Evolutionary conservation across 768 basidiomycete species (phyloP).

Genomic region (Lactifluus echinatus): DNA sequence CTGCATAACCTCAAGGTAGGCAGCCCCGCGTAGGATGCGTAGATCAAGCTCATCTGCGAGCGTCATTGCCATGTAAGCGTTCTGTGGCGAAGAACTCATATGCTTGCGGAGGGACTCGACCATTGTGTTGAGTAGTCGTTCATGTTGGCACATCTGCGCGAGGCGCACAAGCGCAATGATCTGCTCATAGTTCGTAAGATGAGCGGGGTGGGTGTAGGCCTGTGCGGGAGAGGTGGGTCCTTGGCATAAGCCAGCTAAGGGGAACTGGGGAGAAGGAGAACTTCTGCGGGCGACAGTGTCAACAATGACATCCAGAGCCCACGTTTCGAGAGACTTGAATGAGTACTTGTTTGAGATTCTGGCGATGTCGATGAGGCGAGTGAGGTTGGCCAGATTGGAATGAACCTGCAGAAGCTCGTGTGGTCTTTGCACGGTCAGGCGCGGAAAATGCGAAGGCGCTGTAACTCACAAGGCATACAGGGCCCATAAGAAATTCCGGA

Average conservation of each 20-base stretch:
- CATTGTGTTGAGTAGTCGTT: slow-evolving; percentile 51
- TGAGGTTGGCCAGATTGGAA: slow-evolving; percentile 42
- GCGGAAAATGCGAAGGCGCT: neutral
- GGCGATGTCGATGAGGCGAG: slow-evolving; percentile 51
- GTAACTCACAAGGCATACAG: slow-evolving; percentile 61
- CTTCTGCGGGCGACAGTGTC: slow-evolving; percentile 54
- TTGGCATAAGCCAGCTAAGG: slow-evolving; percentile 24
- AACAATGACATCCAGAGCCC: slow-evolving; percentile 68
- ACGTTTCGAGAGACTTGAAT: slow-evolving; percentile 65
- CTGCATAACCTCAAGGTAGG: slow-evolving; percentile 70
- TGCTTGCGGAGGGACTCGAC: slow-evolving; percentile 48
- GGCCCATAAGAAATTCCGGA: slow-evolving; percentile 66
- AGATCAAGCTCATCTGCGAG: slow-evolving; percentile 65
- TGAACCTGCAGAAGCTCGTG: slow-evolving; percentile 47
- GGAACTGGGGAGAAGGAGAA: slow-evolving; percentile 40
- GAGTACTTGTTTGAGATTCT: slow-evolving; percentile 64
- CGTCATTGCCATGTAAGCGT: slow-evolving; percentile 65
- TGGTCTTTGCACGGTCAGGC: slow-evolving; percentile 36
- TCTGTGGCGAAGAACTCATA: slow-evolving; percentile 53
- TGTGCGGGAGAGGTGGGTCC: slow-evolving; percentile 26
- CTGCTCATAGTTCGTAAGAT: slow-evolving; percentile 19
- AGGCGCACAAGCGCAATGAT: slow-evolving; percentile 41
- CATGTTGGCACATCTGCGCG: slow-evolving; percentile 59
- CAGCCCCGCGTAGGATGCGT: slow-evolving; percentile 48
- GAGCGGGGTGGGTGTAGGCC: slow-evolving; percentile 3